Conservation (phyloP, 768 basidiomycete genomes). For the Pisolithus orientalis region DNA sequence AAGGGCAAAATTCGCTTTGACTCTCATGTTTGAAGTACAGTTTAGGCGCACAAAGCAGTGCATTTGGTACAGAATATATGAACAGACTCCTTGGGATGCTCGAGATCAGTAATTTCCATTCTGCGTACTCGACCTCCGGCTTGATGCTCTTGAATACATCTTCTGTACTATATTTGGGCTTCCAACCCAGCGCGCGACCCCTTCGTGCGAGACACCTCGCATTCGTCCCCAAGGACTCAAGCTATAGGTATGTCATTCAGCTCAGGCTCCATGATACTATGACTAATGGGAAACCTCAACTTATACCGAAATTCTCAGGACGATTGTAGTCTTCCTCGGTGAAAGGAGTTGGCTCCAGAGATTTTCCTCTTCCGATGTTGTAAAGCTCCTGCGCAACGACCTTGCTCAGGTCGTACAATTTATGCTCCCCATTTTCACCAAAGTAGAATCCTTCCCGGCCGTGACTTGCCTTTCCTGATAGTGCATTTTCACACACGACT, state of each 20-base stretch:
- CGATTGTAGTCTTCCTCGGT: conserved; percentile 12
- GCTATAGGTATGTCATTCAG: conserved; percentile 11
- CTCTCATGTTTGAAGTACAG: no score
- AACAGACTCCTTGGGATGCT: no score
- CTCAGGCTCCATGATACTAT: not conserved
- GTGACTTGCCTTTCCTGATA: conserved; percentile 10
- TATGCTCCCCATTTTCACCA: conserved; percentile 16
- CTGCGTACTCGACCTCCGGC: conserved; percentile 17
- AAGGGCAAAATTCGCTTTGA: no score
- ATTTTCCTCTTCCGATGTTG: conserved; percentile 9
- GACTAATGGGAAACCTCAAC: not conserved
- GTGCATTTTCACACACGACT: conserved; percentile 10
- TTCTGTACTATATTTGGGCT: conserved; percentile 24
- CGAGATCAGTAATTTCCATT: not conserved
- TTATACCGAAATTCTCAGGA: conserved; percentile 1
- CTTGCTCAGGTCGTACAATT: conserved; percentile 8
- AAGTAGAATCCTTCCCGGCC: conserved; percentile 23
- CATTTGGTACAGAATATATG: no score
- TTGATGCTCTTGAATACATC: conserved; percentile 17
- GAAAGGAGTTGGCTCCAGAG: conserved; percentile 8
- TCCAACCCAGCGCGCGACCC: conserved; percentile 21
- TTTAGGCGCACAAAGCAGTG: no score
- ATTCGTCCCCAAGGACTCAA: conserved; percentile 14
- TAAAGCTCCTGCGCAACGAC: conserved; percentile 9
- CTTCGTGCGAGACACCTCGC: conserved; percentile 15